phyloP scores from a whole-genome alignment of 331 rosid genomes.

The Quercus lobata region DNA sequence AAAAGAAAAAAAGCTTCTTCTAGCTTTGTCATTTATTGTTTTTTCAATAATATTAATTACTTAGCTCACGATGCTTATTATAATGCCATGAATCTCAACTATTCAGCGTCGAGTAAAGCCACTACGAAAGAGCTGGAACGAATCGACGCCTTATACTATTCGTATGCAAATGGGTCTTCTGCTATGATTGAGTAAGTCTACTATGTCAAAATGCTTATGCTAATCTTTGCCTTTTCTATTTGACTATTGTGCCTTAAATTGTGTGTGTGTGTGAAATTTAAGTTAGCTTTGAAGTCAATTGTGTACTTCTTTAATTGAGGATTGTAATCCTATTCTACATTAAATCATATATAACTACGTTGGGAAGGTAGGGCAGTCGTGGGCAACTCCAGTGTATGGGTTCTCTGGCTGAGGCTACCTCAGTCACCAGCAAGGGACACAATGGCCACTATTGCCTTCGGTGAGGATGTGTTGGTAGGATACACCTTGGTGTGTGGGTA shows the following conservation, averaged over 20 bases:
- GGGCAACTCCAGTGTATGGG: too few species aligned
- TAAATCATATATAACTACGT: background rate
- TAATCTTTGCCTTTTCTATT: background rate
- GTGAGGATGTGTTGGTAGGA: too few species aligned
- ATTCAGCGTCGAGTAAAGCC: constrained; percentile 83
- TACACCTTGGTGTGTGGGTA: too few species aligned
- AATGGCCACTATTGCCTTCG: too few species aligned
- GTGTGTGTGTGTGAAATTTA: background rate
- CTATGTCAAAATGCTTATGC: background rate
- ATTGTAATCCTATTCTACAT: background rate
- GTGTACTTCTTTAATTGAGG: background rate
- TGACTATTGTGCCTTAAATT: background rate
- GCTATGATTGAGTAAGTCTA: constrained; percentile 86
- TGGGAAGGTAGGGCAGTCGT: too few species aligned
- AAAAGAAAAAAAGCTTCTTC: background rate
- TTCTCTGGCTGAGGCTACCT: too few species aligned
- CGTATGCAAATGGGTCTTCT: constrained; percentile 75
- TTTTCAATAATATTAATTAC: background rate
- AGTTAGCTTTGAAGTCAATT: background rate
- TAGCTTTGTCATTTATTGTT: background rate
- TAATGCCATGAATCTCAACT: constrained; percentile 2
- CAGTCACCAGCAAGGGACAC: too few species aligned
- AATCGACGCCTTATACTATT: constrained; percentile 62
- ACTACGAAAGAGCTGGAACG: constrained; percentile 80
- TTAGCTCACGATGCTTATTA: background rate